Evolutionary conservation across 2,329 filamentous ascomycete genomes (phyloP).

Genomic region (Tolypocladium tundrense): DNA sequence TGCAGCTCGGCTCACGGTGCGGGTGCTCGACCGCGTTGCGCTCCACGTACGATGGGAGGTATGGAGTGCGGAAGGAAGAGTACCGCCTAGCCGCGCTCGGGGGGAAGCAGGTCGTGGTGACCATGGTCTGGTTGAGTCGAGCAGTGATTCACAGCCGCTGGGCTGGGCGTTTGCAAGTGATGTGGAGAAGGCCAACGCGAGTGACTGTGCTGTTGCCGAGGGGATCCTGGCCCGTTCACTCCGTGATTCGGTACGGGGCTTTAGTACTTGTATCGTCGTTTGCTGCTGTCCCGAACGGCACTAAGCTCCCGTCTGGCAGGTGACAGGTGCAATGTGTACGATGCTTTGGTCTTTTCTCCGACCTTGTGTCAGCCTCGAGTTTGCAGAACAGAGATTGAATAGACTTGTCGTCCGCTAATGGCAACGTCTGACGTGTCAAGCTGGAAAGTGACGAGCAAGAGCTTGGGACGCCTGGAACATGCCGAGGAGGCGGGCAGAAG

Average conservation of each 20-base stretch:
- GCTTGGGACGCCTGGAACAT: background rate
- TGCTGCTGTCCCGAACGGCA: background rate
- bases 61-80: constrained; percentile 6
- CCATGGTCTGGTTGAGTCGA: constrained; percentile 7
- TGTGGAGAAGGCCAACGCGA: background rate
- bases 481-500: background rate
- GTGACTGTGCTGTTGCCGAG: background rate
- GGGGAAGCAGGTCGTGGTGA: constrained; percentile 7
- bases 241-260: background rate
- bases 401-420: background rate
- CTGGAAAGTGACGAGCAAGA: background rate
- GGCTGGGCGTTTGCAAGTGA: background rate
- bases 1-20: constrained; percentile 3
- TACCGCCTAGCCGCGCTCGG: constrained; percentile 7
- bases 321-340: background rate
- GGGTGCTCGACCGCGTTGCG: constrained; percentile 5
- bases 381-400: background rate
- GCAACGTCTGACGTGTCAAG: background rate
- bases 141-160: background rate
- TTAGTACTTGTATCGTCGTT: constrained; percentile 1
- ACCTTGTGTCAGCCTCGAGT: background rate
- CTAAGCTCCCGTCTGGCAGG: background rate
- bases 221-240: background rate
- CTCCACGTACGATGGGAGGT: constrained; percentile 7
- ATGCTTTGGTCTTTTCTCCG: background rate